Evolutionary conservation across 805 yeast species (phyloP).

Genomic region (Kodamaea leandrae): DNA sequence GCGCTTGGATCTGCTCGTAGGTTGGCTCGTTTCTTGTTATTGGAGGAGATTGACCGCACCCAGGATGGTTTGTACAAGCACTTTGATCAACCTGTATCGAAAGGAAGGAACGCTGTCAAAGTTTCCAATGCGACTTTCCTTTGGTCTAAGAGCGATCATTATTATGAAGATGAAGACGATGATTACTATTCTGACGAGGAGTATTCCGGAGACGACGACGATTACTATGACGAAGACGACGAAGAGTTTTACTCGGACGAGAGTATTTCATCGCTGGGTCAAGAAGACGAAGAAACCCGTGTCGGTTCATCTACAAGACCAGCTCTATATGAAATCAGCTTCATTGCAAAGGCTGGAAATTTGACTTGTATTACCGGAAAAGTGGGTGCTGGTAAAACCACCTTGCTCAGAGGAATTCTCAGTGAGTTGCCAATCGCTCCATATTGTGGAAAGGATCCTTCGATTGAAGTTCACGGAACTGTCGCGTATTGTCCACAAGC

Average conservation of each 20-base stretch:
- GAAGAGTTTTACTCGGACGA: neutral
- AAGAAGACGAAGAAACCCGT: slow-evolving; percentile 4
- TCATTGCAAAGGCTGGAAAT: slow-evolving; percentile 27
- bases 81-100: neutral
- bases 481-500: slow-evolving; percentile 40
- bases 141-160: slow-evolving; percentile 19
- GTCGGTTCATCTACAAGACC: neutral
- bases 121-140: slow-evolving; percentile 31
- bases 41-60: slow-evolving; percentile 33
- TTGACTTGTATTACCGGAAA: slow-evolving; percentile 42
- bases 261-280: too few species aligned
- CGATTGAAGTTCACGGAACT: slow-evolving; percentile 20
- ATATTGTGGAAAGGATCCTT: neutral
- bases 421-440: slow-evolving; percentile 27
- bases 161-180: neutral
- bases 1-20: slow-evolving; percentile 32
- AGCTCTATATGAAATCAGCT: slow-evolving; percentile 16
- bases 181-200: neutral
- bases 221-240: neutral
- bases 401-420: slow-evolving; percentile 32
- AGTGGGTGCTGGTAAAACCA: slow-evolving; percentile 42
- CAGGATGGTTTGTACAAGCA: slow-evolving; percentile 2
- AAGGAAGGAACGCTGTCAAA: slow-evolving; percentile 38
- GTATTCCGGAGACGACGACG: neutral
- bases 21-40: slow-evolving; percentile 28